Percentiles rank a stretch among this genome's conserved stretches.
Evolutionary conservation across 2,329 filamentous ascomycete genomes (phyloP).

Genomic region (Pseudocercospora cruenta): DNA sequence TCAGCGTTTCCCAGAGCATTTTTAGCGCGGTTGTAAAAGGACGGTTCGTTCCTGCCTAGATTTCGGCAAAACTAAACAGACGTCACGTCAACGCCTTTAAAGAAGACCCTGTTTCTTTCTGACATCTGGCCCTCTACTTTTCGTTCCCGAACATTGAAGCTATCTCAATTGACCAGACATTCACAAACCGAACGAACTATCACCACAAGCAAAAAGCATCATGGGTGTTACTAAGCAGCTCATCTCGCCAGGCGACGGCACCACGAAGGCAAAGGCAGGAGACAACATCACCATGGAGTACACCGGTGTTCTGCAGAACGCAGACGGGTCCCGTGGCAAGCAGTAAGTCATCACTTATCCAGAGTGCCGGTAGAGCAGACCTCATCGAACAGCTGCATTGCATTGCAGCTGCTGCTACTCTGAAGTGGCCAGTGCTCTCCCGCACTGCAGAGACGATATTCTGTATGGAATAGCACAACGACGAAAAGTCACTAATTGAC

Average conservation of each 20-base stretch:
- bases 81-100: background rate
- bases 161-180: background rate
- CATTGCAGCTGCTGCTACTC: no score
- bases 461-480: no score
- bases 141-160: background rate
- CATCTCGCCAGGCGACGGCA: slow-evolving; percentile 63
- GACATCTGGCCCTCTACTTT: background rate
- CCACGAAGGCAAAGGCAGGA: slow-evolving; percentile 63
- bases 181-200: slow-evolving; percentile 6
- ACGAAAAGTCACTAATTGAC: background rate
- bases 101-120: background rate
- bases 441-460: no score
- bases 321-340: slow-evolving; percentile 57
- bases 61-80: background rate
- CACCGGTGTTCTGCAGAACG: slow-evolving; percentile 74
- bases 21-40: background rate
- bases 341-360: slow-evolving; percentile 59
- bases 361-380: background rate
- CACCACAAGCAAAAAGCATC: background rate
- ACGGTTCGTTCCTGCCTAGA: background rate
- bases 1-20: background rate
- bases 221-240: slow-evolving; percentile 70
- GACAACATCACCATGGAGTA: slow-evolving; percentile 87
- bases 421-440: no score
- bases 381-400: background rate